phyloP scores from a whole-genome alignment of 139 green algal genomes.

The Chlorella sorokiniana region DNA sequence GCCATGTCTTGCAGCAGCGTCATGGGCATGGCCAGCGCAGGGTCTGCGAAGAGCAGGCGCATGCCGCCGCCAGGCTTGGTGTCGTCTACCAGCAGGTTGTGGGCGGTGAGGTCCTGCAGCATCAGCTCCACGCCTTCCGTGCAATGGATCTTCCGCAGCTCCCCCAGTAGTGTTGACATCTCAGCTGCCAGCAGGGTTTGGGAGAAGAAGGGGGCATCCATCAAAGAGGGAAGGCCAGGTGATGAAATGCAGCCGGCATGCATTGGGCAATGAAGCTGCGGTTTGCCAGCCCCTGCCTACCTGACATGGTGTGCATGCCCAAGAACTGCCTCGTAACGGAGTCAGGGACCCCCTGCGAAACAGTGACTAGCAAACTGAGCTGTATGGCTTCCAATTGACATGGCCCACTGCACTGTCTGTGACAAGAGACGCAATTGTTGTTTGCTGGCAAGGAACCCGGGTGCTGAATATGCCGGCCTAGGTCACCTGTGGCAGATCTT shows the following conservation, averaged over 20 bases:
- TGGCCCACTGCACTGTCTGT: neutral
- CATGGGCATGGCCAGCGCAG: neutral
- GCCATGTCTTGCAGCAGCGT: neutral
- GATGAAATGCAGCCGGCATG: too few relatives aligned
- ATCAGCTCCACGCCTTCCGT: neutral
- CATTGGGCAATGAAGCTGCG: too few relatives aligned
- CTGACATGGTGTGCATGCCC: too few relatives aligned
- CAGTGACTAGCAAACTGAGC: too few relatives aligned
- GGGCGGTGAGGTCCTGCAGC: neutral
- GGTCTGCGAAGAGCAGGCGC: neutral
- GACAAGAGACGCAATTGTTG: too few relatives aligned
- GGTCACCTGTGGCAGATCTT: slow-evolving; percentile 4
- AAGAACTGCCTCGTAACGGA: too few relatives aligned
- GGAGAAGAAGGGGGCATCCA: too few relatives aligned
- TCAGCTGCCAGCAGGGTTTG: neutral
- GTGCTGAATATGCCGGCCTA: neutral
- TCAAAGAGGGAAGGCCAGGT: too few relatives aligned
- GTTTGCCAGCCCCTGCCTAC: too few relatives aligned
- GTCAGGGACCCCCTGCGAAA: too few relatives aligned
- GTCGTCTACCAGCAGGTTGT: slow-evolving; percentile 10
- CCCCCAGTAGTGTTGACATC: neutral
- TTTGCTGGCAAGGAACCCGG: neutral
- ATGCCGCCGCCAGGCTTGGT: neutral
- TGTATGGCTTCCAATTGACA: too few relatives aligned
- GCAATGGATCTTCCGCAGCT: neutral